Conservation (phyloP, 179 eudicot genomes). For the Drosera spatulata region DNA sequence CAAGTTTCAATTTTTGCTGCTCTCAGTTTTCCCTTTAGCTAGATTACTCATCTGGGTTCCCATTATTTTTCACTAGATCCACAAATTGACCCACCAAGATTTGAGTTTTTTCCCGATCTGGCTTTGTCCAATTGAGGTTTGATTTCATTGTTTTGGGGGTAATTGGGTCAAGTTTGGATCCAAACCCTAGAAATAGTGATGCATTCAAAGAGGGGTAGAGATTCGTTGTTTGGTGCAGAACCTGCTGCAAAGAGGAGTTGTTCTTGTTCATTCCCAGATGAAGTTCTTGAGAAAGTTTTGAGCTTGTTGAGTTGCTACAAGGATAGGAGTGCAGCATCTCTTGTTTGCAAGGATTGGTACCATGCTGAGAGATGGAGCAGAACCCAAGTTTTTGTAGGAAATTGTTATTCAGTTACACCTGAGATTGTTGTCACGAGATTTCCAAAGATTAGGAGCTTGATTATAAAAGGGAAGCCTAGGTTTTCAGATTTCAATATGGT, state of each 20-base stretch:
- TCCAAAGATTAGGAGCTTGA: slow-evolving; percentile 53
- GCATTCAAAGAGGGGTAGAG: slow-evolving; percentile 8
- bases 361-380: slow-evolving; percentile 76
- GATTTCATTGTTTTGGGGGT: neutral
- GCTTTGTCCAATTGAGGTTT: neutral
- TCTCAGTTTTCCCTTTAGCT: neutral
- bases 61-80: neutral
- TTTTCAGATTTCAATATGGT: slow-evolving; percentile 81
- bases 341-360: slow-evolving; percentile 87
- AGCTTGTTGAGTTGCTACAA: slow-evolving; percentile 38
- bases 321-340: slow-evolving; percentile 65
- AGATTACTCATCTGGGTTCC: neutral
- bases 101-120: neutral
- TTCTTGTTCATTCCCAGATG: slow-evolving; percentile 50
- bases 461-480: slow-evolving; percentile 65
- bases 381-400: slow-evolving; percentile 57
- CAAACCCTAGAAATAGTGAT: neutral
- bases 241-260: slow-evolving; percentile 1
- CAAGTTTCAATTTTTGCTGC: neutral
- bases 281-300: slow-evolving; percentile 57
- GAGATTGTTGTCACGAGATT: slow-evolving; percentile 59
- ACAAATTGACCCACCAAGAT: neutral
- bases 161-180: neutral
- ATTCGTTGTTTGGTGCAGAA: slow-evolving; percentile 5
- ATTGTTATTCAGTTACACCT: slow-evolving; percentile 84